phyloP scores from a whole-genome alignment of 2,329 filamentous ascomycete genomes.

The Trichothecium roseum region DNA sequence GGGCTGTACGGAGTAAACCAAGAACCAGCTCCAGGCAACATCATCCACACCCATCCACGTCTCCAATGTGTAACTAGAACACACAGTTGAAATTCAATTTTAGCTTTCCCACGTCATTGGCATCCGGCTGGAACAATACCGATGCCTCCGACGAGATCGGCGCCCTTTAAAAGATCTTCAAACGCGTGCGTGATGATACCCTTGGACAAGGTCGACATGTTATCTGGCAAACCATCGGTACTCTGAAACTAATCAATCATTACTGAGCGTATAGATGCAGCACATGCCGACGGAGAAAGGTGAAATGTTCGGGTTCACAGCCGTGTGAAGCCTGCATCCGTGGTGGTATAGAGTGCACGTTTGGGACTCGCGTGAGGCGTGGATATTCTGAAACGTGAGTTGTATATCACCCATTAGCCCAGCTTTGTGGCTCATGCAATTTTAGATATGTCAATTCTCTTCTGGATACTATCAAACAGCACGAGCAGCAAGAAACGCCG shows the following conservation, averaged over 20 bases:
- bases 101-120: too few species aligned
- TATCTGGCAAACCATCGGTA: too few species aligned
- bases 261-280: constrained; percentile 8
- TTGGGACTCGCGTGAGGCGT: constrained; percentile 10
- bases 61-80: too few species aligned
- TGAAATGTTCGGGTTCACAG: constrained; percentile 16
- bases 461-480: constrained; percentile 10
- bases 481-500: constrained; percentile 6
- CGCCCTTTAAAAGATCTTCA: too few species aligned
- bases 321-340: constrained; percentile 15
- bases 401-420: too few species aligned
- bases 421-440: not conserved
- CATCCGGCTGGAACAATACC: constrained; percentile 6
- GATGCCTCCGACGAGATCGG: constrained; percentile 4
- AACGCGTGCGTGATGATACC: too few species aligned
- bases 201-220: too few species aligned
- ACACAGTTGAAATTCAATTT: too few species aligned
- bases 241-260: not conserved
- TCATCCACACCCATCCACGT: too few species aligned
- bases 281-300: constrained; percentile 14
- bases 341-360: constrained; percentile 13
- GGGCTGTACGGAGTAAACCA: too few species aligned
- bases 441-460: constrained; percentile 11
- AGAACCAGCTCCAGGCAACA: too few species aligned
- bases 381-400: constrained; percentile 13